Base-by-base conservation (phyloP, 2,329 filamentous ascomycete species). In the Aquanectria penicillioides region DNA sequence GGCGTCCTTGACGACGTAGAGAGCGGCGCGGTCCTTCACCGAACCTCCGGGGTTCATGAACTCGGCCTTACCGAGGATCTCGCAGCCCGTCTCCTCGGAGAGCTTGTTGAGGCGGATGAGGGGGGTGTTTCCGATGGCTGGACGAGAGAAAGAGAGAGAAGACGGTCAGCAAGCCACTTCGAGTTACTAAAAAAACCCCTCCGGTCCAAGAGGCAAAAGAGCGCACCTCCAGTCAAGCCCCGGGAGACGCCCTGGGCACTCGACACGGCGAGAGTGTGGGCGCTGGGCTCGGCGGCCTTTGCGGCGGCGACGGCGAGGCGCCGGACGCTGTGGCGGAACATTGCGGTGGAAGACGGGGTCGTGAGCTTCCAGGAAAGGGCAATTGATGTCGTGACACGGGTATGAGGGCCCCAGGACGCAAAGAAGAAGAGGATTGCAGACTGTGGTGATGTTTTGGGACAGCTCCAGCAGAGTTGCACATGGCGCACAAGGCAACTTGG, bases 31-130 rank as follows among this genome's bases (percentile, higher is more conserved):
- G 80, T 99, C 95, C 81, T 99, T 99, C 75, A 99, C 90, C 52
- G 90, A 94, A 59, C 95, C 95, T 67, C 95, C 95, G 2, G 95
- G 95, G 82, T 99, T 99, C 83, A 97, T 95, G 81, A 99, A 99
- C 77, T 99, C 95, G 70, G 95, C 94, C 78, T 99, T 99, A 72
- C 94, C 95, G 34, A 98, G 88, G 57, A 99, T 83, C 69, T 97
- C 91, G 84, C 95, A 98, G 65, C 94, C 93, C 1, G 95, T 98
- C 73, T 96, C 86, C 59, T 92, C 88, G 34, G 94, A 98, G 67
- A 98, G 88, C 61, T 83, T 87, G 78, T 97, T 94, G 47, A 99
- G 83, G 44, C 91, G 89, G 76, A 99, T 97, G 51, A 99, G 86
- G 1, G 95, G 94, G 0, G 95, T 99, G 78, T 98, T 98, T 64